Evolutionary conservation across 2,329 filamentous ascomycete genomes (phyloP).

Genomic region (Lasiodiplodia sp.): DNA sequence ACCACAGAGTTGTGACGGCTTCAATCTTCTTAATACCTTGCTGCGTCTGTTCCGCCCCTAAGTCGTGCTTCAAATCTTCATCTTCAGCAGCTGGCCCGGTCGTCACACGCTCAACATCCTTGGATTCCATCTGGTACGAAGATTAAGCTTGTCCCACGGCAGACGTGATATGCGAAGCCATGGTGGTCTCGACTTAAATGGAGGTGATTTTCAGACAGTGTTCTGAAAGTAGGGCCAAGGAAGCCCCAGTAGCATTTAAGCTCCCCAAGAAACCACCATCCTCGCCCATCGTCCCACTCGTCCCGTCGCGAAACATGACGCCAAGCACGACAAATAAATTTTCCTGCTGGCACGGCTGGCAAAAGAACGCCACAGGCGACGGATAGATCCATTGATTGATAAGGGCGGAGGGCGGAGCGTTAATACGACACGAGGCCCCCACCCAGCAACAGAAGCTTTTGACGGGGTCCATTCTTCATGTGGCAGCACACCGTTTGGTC

Average conservation of each 20-base stretch:
- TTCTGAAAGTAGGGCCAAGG: not conserved
- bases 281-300: not conserved
- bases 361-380: not conserved
- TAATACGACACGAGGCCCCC: too few species aligned
- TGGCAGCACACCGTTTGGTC: not conserved
- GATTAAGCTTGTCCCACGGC: not conserved
- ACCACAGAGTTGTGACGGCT: not conserved
- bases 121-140: not conserved
- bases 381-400: conserved; percentile 7
- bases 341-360: not conserved
- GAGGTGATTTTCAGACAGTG: not conserved
- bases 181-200: not conserved
- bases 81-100: not conserved
- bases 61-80: not conserved
- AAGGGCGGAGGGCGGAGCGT: not conserved
- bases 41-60: not conserved
- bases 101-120: not conserved
- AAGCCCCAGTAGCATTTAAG: not conserved
- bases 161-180: not conserved
- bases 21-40: not conserved
- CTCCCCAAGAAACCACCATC: not conserved
- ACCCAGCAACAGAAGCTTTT: too few species aligned
- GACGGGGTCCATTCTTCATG: too few species aligned
- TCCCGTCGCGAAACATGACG: not conserved
- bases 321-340: not conserved